These are phyloP conservation scores for Cyclotella distinguenda DNA, from an alignment of 108 stramenopile species.

Conservation along the genomic window DNA sequence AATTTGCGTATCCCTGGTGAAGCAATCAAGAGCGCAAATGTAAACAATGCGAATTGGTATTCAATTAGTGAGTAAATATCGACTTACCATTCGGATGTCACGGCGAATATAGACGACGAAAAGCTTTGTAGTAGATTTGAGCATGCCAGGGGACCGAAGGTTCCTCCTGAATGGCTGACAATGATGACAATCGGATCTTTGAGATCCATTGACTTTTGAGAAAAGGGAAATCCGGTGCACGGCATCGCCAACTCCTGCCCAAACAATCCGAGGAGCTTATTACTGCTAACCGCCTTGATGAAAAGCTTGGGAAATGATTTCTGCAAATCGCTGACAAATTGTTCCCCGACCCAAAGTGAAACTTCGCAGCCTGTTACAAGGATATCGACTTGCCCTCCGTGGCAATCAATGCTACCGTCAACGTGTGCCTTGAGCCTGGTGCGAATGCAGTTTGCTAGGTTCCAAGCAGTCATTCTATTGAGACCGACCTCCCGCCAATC, in stretches of 20 bases:
- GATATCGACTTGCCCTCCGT: conserved; percentile 48
- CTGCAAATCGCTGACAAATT: conserved; percentile 58
- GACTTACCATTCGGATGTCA: conserved; percentile 42
- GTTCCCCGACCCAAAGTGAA: conserved; percentile 62
- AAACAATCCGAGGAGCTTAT: conserved; percentile 62
- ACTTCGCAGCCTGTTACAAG: conserved; percentile 64
- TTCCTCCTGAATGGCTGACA: conserved; percentile 47
- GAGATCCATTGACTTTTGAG: conserved; percentile 45
- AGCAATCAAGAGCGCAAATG: too few species aligned
- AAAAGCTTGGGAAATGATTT: conserved; percentile 54
- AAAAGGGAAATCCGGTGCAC: conserved; percentile 39
- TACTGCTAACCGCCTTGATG: conserved; percentile 46
- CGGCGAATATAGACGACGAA: conserved; percentile 48
- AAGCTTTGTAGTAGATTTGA: conserved; percentile 49
- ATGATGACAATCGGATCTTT: conserved; percentile 54
- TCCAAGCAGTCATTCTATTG: conserved; percentile 56
- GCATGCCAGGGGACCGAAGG: conserved; percentile 48
- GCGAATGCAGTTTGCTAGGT: conserved; percentile 47
- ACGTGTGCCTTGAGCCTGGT: conserved; percentile 32
- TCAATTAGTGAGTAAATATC: background rate
- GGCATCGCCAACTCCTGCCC: conserved; percentile 55
- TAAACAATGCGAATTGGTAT: background rate
- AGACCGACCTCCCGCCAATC: conserved; percentile 46
- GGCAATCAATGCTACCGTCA: conserved; percentile 35
- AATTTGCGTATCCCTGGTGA: conserved; percentile 47